Evolutionary conservation across 768 basidiomycete species (phyloP), one percentile per base, ranked within the genome.

Genomic region (Tricholoma hemisulphureum): DNA sequence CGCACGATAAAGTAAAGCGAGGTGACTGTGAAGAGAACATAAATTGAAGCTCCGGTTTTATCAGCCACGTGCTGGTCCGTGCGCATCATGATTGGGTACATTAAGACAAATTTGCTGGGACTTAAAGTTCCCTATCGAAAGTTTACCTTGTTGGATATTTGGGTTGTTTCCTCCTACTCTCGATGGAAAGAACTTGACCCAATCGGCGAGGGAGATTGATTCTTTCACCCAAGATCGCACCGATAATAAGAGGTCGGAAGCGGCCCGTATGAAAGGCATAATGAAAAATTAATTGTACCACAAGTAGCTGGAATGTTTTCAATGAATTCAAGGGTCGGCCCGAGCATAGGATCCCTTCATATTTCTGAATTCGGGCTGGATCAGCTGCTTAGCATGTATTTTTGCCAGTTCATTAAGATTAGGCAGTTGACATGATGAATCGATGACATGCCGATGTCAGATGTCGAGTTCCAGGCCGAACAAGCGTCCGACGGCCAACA

Each of bases 111-210:
- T 20, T 46, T 14, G 52, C 43, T 29, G 24, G 2, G 1, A 14
- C n/a, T 10, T 0, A 10, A 10, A 20, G 46, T 62, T 60, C 62
- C 63, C 70, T 58, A 75, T 78, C 78, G 86, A 87, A 88, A 88
- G 43, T 85, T 88, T 80, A 88, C 87, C 86, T 86, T 75, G 75
- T 70, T 67, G 77, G 84, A 86, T 87, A 87, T 88, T 88, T 88
- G 86, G 80, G 85, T 75, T 77, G 69, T 71, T 74, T 71, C 68
- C 62, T 65, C 56, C 37, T 39, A 56, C 59, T 63, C 51, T 59
- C 61, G 41, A 77, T 74, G 63, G 75, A 73, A 73, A 71, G 68
- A 73, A 75, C 81, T 85, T 88, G 87, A 86, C 76, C 77, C 67
- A 73, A 65, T 45, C 59, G 65, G 68, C 72, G 72, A 73, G 85